Percentiles rank a stretch among this genome's conserved stretches.
These are phyloP conservation scores for Leucaena leucocephala DNA, from an alignment of 306 rosid genomes.

Conservation along the genomic window DNA sequence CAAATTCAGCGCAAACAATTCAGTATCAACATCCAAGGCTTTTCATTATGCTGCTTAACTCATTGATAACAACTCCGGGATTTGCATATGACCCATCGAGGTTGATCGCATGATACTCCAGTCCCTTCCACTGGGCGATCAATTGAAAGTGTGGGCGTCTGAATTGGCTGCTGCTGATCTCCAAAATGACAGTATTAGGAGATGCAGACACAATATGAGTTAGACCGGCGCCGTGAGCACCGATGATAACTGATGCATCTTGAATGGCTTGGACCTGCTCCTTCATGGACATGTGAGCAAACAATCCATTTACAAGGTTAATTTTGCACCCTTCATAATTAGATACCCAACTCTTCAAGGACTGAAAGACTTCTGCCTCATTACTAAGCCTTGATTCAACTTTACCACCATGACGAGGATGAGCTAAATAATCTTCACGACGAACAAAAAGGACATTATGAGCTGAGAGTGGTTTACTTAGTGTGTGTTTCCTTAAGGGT, in stretches of 20 bases:
- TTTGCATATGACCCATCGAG: constrained; percentile 67
- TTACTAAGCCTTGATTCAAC: constrained; percentile 81
- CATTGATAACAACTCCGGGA: constrained; percentile 56
- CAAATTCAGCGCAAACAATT: no score
- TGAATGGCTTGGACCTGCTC: constrained; percentile 90
- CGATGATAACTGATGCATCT: constrained; percentile 91
- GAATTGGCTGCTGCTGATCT: constrained; percentile 73
- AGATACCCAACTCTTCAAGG: constrained; percentile 67
- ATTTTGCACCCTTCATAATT: constrained; percentile 62
- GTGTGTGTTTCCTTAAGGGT: constrained; percentile 49
- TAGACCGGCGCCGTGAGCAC: constrained; percentile 96
- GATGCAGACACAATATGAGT: constrained; percentile 84
- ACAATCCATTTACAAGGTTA: constrained; percentile 83
- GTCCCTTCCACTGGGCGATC: constrained; percentile 86
- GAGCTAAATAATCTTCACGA: constrained; percentile 56
- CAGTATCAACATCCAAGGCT: constrained; percentile 61
- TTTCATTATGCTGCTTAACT: constrained; percentile 56
- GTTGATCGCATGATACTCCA: constrained; percentile 83
- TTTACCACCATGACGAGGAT: constrained; percentile 70
- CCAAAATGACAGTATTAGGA: constrained; percentile 79
- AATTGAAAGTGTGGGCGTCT: constrained; percentile 85
- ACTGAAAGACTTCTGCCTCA: constrained; percentile 72
- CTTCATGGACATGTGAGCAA: constrained; percentile 92
- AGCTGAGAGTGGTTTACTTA: constrained; percentile 48
- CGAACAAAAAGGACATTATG: constrained; percentile 84